Percentiles rank a stretch among this genome's conserved stretches.
Evolutionary conservation across 176 grass and related monocot species (phyloP).

Genomic region (Hordeum marinum): DNA sequence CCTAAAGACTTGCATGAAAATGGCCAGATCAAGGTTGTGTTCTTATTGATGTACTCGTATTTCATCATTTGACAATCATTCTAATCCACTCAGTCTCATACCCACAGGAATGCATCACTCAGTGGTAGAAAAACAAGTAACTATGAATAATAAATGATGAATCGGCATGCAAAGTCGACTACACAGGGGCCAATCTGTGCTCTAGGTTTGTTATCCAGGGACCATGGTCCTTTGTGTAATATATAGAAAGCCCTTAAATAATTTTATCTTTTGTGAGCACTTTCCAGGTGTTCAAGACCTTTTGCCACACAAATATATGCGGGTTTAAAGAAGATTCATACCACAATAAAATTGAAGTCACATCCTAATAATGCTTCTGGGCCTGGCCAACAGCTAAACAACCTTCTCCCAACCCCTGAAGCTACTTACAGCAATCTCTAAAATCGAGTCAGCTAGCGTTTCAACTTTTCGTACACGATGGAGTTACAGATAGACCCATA

Average conservation of each 20-base stretch:
- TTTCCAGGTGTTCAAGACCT: neutral
- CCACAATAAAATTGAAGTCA: neutral
- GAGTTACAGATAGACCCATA: neutral
- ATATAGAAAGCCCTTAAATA: neutral
- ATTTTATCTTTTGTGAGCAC: neutral
- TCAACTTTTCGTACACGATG: neutral
- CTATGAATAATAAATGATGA: neutral
- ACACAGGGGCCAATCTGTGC: neutral
- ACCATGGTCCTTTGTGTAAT: neutral
- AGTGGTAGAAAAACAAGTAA: neutral
- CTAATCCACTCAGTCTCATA: neutral
- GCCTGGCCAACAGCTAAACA: neutral
- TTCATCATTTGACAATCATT: conserved; percentile 5
- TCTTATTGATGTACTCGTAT: neutral
- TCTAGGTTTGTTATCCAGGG: neutral
- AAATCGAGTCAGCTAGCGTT: neutral
- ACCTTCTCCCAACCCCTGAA: neutral
- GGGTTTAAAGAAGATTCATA: neutral
- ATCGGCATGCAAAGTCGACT: neutral
- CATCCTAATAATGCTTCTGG: neutral
- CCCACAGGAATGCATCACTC: conserved; percentile 1
- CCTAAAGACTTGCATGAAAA: neutral
- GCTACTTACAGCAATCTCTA: neutral
- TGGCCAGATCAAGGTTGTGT: neutral
- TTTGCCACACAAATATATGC: neutral